phyloP scores from a whole-genome alignment of 306 rosid species.

The Acacia acuminata region DNA sequence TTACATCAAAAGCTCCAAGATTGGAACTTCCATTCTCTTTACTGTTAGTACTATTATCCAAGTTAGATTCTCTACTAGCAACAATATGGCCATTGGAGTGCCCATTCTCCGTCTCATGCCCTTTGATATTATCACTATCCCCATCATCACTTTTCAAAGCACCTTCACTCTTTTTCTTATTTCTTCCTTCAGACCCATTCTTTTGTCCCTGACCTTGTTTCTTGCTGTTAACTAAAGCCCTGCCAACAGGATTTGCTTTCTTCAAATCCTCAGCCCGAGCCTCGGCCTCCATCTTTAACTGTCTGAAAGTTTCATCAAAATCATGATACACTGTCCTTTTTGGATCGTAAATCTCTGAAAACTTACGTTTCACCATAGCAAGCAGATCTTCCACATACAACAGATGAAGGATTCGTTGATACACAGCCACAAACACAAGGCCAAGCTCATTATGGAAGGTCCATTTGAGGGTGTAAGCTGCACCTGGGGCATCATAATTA shows the following conservation, averaged over 20 bases:
- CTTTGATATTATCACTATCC: slow-evolving; percentile 47
- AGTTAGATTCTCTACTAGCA: slow-evolving; percentile 50
- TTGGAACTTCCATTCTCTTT: slow-evolving; percentile 74
- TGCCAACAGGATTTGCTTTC: slow-evolving; percentile 61
- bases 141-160: slow-evolving; percentile 49
- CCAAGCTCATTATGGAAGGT: slow-evolving; percentile 90
- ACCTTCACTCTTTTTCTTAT: slow-evolving; percentile 52
- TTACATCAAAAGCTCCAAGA: slow-evolving; percentile 94
- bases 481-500: slow-evolving; percentile 82
- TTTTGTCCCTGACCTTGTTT: slow-evolving; percentile 70
- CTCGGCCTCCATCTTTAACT: slow-evolving; percentile 79
- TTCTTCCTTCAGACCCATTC: slow-evolving; percentile 61
- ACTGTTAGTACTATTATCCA: slow-evolving; percentile 49
- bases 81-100: slow-evolving; percentile 59
- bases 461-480: slow-evolving; percentile 90
- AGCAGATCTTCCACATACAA: slow-evolving; percentile 85
- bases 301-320: slow-evolving; percentile 82
- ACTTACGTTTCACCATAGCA: slow-evolving; percentile 71
- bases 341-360: slow-evolving; percentile 67
- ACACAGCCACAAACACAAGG: slow-evolving; percentile 86
- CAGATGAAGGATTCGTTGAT: slow-evolving; percentile 82
- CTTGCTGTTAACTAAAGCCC: slow-evolving; percentile 52
- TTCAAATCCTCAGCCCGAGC: slow-evolving; percentile 86
- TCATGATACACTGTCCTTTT: slow-evolving; percentile 56
- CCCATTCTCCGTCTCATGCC: slow-evolving; percentile 62